Evolutionary conservation across 2,329 filamentous ascomycete species (phyloP), one percentile per base, ranked within the genome.

Genomic region (Botryotinia calthae): DNA sequence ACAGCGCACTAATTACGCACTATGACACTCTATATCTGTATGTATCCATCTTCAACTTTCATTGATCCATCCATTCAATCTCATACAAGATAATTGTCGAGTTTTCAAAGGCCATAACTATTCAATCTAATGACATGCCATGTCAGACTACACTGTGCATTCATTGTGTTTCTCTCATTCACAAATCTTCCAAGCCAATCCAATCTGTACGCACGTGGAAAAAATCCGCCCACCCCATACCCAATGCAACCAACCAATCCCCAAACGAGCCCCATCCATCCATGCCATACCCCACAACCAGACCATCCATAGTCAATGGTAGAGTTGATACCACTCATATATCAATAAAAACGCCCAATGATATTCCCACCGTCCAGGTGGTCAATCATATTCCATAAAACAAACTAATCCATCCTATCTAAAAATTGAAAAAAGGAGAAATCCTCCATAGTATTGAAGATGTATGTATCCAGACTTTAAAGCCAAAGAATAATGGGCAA

Each of bases 391-490:
- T 67, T 56, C 48, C 34, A 64, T 64, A 31, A 37, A 56, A 28
- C n/a, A 56, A 56, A 56, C 51, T 56, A 31, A 51, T 54, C 42
- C 22, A 70, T 70, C 68, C 56, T 61, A 51, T 70, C 56, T 61
- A 72, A 51, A 22, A 28, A 28, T 28, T 5, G n/a, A 54, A 18
- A 25, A 25, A 31, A 44, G 20, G 25, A 48, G 10, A 65, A 31
- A 61, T 40, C 40, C 34, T 37, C 65, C 46, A n/a, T 25, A 42
- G n/a, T 64, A 37, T 37, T 64, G 9, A 54, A 71, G 59, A 71
- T 64, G n/a, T 37, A 48, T 71, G 20, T n/a, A 48, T 71, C 44
- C 69, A 63, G 69, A 71, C 69, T 65, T 71, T 65, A 65, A 71
- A 71, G 69, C 65, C 64, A 70, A 70, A 58, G 40, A 68, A 62